Conservation (phyloP, 208 protist genomes). For the Trypanosoma vivax region DNA sequence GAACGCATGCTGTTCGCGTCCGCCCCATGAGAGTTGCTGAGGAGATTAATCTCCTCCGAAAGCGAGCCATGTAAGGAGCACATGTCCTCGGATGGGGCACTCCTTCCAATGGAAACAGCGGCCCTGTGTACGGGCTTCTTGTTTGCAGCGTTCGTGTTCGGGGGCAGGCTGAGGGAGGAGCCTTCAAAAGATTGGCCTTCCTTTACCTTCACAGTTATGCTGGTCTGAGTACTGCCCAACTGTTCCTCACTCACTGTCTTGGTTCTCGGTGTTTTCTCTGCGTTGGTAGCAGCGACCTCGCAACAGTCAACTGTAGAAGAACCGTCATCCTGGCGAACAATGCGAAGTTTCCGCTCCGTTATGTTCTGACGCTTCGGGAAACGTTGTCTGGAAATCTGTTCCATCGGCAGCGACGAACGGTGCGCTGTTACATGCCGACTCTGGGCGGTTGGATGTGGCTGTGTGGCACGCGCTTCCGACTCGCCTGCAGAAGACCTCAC, state of each 20-base stretch:
- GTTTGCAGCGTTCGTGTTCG: no score
- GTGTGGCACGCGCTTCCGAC: background rate
- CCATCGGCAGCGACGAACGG: background rate
- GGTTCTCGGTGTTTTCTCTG: background rate
- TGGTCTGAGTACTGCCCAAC: no score
- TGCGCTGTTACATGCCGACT: background rate
- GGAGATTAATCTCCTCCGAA: background rate
- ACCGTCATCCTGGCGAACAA: background rate
- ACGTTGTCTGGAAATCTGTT: background rate
- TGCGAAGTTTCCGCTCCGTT: slow-evolving; percentile 3
- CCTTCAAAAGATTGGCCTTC: no score
- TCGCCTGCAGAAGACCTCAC: background rate
- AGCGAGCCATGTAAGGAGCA: background rate
- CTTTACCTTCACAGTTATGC: no score
- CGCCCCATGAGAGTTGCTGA: background rate
- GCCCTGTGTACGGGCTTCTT: slow-evolving; percentile 3
- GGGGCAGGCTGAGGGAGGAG: no score
- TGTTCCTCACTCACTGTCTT: background rate
- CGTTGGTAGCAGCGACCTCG: background rate
- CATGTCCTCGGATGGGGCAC: background rate
- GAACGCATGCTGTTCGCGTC: slow-evolving; percentile 6
- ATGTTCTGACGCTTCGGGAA: background rate
- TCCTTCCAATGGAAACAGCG: background rate
- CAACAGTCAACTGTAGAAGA: background rate
- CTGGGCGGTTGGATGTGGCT: background rate